These are phyloP conservation scores for Crepidotus variabilis DNA, from an alignment of 768 basidiomycete species.

Conservation along the genomic window DNA sequence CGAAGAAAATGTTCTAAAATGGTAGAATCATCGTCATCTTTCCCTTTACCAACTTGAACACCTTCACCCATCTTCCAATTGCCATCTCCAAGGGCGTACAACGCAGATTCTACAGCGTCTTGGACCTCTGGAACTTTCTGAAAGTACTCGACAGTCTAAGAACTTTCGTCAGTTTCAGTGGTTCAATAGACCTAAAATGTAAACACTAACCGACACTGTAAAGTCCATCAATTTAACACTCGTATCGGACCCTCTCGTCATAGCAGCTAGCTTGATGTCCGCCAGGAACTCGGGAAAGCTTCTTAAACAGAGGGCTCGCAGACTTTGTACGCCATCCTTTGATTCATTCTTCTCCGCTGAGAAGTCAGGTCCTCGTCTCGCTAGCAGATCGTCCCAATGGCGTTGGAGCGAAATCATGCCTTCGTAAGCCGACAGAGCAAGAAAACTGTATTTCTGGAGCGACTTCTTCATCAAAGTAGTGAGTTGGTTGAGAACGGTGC, in stretches of 20 bases:
- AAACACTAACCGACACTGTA: conserved; percentile 42
- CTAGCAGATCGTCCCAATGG: conserved; percentile 66
- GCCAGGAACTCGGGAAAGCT: conserved; percentile 84
- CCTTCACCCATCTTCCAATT: conserved; percentile 94
- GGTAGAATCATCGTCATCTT: conserved; percentile 52
- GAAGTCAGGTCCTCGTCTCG: conserved; percentile 41
- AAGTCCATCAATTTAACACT: conserved; percentile 65
- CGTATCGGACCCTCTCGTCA: conserved; percentile 52
- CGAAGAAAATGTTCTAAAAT: conserved; percentile 76
- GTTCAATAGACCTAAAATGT: neutral
- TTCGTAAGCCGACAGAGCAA: conserved; percentile 71
- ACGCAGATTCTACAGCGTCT: conserved; percentile 59
- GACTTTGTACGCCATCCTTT: conserved; percentile 61
- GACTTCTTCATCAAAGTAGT: conserved; percentile 68
- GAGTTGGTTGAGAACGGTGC: conserved; percentile 59
- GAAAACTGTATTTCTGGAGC: conserved; percentile 74
- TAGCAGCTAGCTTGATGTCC: conserved; percentile 63
- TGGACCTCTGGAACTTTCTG: conserved; percentile 68
- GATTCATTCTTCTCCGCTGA: conserved; percentile 58
- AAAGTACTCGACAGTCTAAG: conserved; percentile 65
- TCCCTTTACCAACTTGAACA: conserved; percentile 46
- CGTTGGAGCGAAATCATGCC: conserved; percentile 51
- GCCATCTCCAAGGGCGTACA: conserved; percentile 75
- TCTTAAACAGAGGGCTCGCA: conserved; percentile 68
- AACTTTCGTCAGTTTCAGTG: neutral